Conservation (phyloP, 805 yeast genomes). For the Phaffomyces thermotolerans region DNA sequence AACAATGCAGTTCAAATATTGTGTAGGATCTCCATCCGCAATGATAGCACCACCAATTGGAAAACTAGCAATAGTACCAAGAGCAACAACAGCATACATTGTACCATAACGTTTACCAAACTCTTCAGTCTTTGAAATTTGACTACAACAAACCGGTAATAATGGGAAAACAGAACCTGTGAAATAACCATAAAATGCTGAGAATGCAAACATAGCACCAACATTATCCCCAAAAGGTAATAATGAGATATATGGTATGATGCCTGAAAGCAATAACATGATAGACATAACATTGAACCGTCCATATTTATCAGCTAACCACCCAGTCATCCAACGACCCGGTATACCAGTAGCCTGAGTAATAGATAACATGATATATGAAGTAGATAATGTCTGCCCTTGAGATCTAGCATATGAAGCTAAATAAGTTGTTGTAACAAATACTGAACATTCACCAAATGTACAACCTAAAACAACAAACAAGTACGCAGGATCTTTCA, state of each 20-base stretch:
- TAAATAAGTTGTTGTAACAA: slow-evolving; percentile 39
- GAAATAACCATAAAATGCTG: slow-evolving; percentile 43
- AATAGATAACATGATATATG: slow-evolving; percentile 40
- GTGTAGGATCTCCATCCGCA: slow-evolving; percentile 27
- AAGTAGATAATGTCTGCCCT: slow-evolving; percentile 33
- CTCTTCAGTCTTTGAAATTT: slow-evolving; percentile 44
- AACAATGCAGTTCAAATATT: slow-evolving; percentile 31
- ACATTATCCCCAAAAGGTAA: slow-evolving; percentile 29
- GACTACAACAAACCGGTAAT: slow-evolving; percentile 53
- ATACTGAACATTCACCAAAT: slow-evolving; percentile 39
- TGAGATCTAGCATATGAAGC: slow-evolving; percentile 43
- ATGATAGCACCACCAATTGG: slow-evolving; percentile 47
- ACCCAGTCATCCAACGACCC: slow-evolving; percentile 40
- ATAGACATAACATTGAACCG: slow-evolving; percentile 44
- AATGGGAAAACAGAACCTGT: slow-evolving; percentile 49
- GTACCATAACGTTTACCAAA: slow-evolving; percentile 51
- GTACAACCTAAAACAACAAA: slow-evolving; percentile 38
- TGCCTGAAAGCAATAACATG: slow-evolving; percentile 24
- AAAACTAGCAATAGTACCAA: slow-evolving; percentile 42
- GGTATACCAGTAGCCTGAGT: slow-evolving; percentile 34
- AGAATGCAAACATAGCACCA: slow-evolving; percentile 35
- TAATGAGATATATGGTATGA: slow-evolving; percentile 31
- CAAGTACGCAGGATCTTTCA: slow-evolving; percentile 38
- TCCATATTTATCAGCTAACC: slow-evolving; percentile 38
- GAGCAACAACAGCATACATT: slow-evolving; percentile 50